Percentiles rank a stretch among this genome's conserved stretches.
phyloP scores from a whole-genome alignment of 2,329 filamentous ascomycete genomes.

The Diaporthe ampelina region DNA sequence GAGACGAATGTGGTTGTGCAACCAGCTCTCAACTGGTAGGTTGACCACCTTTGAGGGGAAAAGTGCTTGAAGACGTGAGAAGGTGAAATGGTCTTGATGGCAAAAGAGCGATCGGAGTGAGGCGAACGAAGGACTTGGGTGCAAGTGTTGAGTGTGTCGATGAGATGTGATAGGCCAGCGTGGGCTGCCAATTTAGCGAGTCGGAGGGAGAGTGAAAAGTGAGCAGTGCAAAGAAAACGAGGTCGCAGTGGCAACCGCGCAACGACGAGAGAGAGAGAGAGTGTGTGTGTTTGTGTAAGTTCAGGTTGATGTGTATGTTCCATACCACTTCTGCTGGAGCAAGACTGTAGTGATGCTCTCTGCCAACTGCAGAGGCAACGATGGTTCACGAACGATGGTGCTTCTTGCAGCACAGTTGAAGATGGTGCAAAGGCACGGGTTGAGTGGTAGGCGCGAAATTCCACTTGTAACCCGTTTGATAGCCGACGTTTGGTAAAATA shows the following conservation, averaged over 20 bases:
- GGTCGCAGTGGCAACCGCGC: too few species aligned
- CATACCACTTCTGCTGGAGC: slow-evolving; percentile 7
- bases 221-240: not conserved
- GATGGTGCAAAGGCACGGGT: not conserved
- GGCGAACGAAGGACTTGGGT: not conserved
- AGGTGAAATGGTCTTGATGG: not conserved
- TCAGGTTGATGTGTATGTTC: not conserved
- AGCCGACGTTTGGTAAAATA: not conserved
- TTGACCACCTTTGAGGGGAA: not conserved
- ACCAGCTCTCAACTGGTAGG: not conserved
- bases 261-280: not conserved
- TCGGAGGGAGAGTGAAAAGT: not conserved
- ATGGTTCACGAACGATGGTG: too few species aligned
- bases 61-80: not conserved
- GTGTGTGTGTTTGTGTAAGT: not conserved
- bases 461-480: not conserved
- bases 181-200: not conserved
- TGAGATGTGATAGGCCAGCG: not conserved
- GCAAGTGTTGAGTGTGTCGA: not conserved
- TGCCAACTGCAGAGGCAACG: not conserved
- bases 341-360: not conserved
- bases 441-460: too few species aligned
- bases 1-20: not conserved
- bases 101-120: not conserved
- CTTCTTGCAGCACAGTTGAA: not conserved